Evolutionary conservation across 2,329 filamentous ascomycete genomes (phyloP).

Genomic region (Aspergillus quadricinctus): DNA sequence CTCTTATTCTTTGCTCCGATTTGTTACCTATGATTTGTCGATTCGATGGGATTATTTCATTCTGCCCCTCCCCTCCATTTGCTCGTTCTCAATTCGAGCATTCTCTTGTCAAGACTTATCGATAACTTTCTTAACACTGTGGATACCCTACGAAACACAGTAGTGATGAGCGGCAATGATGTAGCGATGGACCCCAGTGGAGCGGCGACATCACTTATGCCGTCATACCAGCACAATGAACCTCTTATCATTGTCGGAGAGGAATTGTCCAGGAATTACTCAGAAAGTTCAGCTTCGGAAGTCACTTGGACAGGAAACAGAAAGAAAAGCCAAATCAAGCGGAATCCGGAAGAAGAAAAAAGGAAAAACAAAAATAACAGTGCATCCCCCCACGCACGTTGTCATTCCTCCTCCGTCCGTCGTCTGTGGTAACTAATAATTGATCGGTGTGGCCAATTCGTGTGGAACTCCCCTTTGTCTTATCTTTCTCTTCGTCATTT

Average conservation of each 20-base stretch:
- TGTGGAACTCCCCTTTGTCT: background rate
- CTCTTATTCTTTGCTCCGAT: background rate
- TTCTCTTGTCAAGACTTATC: background rate
- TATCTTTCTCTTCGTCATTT: background rate
- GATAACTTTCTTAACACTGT: too few relatives aligned
- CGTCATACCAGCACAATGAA: conserved; percentile 5
- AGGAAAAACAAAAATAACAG: background rate
- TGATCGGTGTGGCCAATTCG: background rate
- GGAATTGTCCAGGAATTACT: background rate
- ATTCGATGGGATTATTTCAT: background rate
- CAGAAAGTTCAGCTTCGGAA: background rate
- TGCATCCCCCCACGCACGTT: background rate
- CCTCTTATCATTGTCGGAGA: background rate
- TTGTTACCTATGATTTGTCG: background rate
- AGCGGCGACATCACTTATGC: conserved; percentile 9
- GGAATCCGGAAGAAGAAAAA: background rate
- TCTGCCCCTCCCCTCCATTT: background rate
- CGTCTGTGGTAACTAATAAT: background rate
- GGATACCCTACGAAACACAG: background rate
- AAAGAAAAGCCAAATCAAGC: background rate
- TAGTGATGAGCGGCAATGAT: conserved; percentile 4
- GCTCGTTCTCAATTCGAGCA: background rate
- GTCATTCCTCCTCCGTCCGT: background rate
- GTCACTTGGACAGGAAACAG: background rate
- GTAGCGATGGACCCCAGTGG: background rate